Evolutionary conservation across 2,329 filamentous ascomycete genomes (phyloP).

Genomic region (Stemphylium vesicarium): DNA sequence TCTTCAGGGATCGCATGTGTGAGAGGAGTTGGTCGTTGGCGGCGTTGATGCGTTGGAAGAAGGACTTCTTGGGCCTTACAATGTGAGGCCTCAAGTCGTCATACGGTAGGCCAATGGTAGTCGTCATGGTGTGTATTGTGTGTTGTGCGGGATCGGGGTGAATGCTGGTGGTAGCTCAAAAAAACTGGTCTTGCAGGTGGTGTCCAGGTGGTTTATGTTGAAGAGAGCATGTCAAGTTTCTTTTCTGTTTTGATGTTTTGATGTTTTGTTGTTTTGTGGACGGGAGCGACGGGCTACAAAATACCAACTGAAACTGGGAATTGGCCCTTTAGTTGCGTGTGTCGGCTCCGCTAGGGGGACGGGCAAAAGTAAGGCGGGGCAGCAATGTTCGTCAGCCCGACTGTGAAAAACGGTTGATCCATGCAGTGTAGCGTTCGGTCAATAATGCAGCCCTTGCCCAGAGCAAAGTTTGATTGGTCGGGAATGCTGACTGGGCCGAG

Average conservation of each 20-base stretch:
- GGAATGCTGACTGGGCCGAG: neutral
- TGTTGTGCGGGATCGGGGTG: neutral
- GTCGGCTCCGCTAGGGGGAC: slow-evolving; percentile 8
- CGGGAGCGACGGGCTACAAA: slow-evolving; percentile 9
- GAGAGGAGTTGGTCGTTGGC: slow-evolving; percentile 15
- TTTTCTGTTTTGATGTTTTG: slow-evolving; percentile 12
- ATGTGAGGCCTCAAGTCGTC: slow-evolving; percentile 15
- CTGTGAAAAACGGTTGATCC: slow-evolving; percentile 15
- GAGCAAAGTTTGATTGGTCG: neutral
- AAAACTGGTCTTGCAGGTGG: neutral
- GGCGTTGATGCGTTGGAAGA: slow-evolving; percentile 22
- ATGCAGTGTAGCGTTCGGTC: slow-evolving; percentile 12
- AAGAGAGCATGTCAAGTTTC: slow-evolving; percentile 4
- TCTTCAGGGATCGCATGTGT: slow-evolving; percentile 17
- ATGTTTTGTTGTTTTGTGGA: slow-evolving; percentile 11
- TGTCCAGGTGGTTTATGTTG: slow-evolving; percentile 11
- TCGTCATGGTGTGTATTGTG: slow-evolving; percentile 10
- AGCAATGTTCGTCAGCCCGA: slow-evolving; percentile 8
- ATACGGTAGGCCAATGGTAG: slow-evolving; percentile 19
- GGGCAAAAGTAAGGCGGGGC: slow-evolving; percentile 15
- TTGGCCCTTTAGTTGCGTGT: neutral
- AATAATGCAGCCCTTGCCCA: slow-evolving; percentile 1
- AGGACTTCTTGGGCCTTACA: slow-evolving; percentile 19
- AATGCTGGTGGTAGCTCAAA: neutral
- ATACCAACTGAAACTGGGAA: slow-evolving; percentile 13